These are phyloP conservation scores for Pseudonitzschia pungens DNA, from an alignment of 108 stramenopile genomes.

Conservation along the genomic window DNA sequence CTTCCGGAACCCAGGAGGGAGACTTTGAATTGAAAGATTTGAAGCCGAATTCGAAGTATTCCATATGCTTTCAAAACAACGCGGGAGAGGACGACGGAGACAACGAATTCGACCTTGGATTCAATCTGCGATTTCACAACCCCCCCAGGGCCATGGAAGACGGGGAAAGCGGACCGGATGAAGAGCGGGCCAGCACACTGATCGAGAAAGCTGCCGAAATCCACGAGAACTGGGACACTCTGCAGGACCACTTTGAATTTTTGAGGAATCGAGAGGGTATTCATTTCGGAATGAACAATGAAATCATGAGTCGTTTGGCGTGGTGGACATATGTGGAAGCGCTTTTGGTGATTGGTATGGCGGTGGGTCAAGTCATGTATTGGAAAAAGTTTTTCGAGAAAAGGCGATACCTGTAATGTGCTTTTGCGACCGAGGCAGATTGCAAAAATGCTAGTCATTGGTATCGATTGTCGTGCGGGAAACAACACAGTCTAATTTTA, in stretches of 20 bases:
- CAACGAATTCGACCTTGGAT: slow-evolving; percentile 57
- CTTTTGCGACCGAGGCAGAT: too few relatives aligned
- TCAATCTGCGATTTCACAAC: slow-evolving; percentile 51
- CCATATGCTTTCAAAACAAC: slow-evolving; percentile 66
- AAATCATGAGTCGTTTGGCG: slow-evolving; percentile 54
- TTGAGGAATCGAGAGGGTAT: slow-evolving; percentile 66
- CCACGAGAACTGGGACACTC: slow-evolving; percentile 38
- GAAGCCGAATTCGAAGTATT: slow-evolving; percentile 32
- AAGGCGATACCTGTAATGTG: slow-evolving; percentile 63
- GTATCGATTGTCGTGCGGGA: too few relatives aligned
- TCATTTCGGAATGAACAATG: slow-evolving; percentile 50
- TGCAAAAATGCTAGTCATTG: too few relatives aligned
- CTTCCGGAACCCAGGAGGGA: slow-evolving; percentile 50
- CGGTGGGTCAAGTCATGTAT: slow-evolving; percentile 76
- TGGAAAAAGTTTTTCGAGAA: slow-evolving; percentile 83
- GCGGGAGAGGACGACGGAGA: slow-evolving; percentile 44
- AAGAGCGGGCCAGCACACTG: slow-evolving; percentile 40
- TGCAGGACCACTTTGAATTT: slow-evolving; percentile 81
- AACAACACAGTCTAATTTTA: too few relatives aligned
- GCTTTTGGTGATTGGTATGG: slow-evolving; percentile 60
- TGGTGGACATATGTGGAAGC: slow-evolving; percentile 80
- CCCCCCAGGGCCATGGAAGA: slow-evolving; percentile 37
- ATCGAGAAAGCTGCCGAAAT: slow-evolving; percentile 36
- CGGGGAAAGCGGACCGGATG: slow-evolving; percentile 64
- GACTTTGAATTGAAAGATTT: slow-evolving; percentile 41